Base-by-base conservation (phyloP, 352 stramenopile species). In the Phytophthora meadii region DNA sequence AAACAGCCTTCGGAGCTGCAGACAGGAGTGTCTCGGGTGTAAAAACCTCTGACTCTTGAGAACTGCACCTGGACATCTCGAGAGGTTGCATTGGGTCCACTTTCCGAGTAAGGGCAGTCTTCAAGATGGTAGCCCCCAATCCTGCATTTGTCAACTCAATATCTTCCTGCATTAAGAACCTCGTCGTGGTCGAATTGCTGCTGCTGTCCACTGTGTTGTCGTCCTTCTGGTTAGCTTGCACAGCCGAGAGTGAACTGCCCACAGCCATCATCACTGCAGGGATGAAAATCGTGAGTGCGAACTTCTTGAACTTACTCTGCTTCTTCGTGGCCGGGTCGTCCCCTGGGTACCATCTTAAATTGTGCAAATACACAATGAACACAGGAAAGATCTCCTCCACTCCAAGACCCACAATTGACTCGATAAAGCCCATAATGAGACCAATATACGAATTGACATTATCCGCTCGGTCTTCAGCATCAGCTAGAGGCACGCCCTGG, bases 341-440 rank as follows among this genome's bases (percentile, higher is more conserved):
- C 11, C 66, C 56, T 7, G 68, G 70, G 25, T 77, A 87, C 80
- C 80, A 89, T 51, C 79, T 68, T 37, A 85, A 47, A 49, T 89
- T 89, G 59, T 89, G 80, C 42, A 87, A 59, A 46, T 89, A 89
- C 22, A 89, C 80, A 40, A 84, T 74, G 47, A 85, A 89, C 9
- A 86, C 77, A 3, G 80, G 75, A 50, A 89, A 82, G 19, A 89
- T 67, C 25, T 86, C 70, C 30, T 77, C 73, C 4, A 89, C 63
- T 22, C 77, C 68, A 15, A 82, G 64, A 9, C 74, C 74, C 37
- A 89, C 57, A 25, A 81, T 45, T 19, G 75, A 77, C 66, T 89
- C 80, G 51, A 82, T 56, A 47, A 89, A 84, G 53, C 77, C 80
- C 80, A 89, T 89, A 46, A 84, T 65, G 39, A 89, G 59, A 46